These are phyloP conservation scores for Syncephalastrum racemosum DNA, from an alignment of 371 early-diverging fungal genomes.

Conservation along the genomic window DNA sequence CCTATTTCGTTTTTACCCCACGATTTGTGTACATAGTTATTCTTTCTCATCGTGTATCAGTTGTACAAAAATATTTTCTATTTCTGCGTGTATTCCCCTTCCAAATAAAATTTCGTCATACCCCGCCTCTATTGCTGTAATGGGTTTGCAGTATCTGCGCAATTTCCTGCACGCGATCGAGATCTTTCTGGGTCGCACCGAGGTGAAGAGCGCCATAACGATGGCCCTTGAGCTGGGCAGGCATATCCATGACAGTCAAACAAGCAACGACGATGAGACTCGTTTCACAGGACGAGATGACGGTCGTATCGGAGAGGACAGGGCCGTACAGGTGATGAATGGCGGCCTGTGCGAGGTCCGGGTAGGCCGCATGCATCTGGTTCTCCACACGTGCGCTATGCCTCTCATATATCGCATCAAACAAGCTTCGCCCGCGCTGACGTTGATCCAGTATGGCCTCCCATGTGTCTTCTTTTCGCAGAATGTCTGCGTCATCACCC, in stretches of 20 bases:
- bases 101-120: neutral
- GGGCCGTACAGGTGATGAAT: slow-evolving; percentile 40
- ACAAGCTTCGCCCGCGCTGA: slow-evolving; percentile 44
- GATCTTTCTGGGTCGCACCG: slow-evolving; percentile 29
- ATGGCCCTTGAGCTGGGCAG: slow-evolving; percentile 37
- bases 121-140: neutral
- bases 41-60: too few species aligned
- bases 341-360: slow-evolving; percentile 40
- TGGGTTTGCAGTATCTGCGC: slow-evolving; percentile 11
- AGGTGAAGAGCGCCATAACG: slow-evolving; percentile 35
- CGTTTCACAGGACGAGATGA: slow-evolving; percentile 31
- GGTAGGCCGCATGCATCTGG: slow-evolving; percentile 28
- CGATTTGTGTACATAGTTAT: too few species aligned
- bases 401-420: slow-evolving; percentile 33
- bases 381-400: slow-evolving; percentile 29
- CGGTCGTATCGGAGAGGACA: slow-evolving; percentile 21
- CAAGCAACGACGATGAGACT: slow-evolving; percentile 32
- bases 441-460: slow-evolving; percentile 76
- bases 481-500: slow-evolving; percentile 14
- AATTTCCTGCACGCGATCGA: slow-evolving; percentile 13
- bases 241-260: slow-evolving; percentile 26
- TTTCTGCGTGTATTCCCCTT: too few species aligned
- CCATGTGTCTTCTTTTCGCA: slow-evolving; percentile 56
- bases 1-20: too few species aligned
- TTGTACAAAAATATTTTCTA: neutral